phyloP scores from a whole-genome alignment of 1,139 yeast genomes.

The Candida neerlandica region DNA sequence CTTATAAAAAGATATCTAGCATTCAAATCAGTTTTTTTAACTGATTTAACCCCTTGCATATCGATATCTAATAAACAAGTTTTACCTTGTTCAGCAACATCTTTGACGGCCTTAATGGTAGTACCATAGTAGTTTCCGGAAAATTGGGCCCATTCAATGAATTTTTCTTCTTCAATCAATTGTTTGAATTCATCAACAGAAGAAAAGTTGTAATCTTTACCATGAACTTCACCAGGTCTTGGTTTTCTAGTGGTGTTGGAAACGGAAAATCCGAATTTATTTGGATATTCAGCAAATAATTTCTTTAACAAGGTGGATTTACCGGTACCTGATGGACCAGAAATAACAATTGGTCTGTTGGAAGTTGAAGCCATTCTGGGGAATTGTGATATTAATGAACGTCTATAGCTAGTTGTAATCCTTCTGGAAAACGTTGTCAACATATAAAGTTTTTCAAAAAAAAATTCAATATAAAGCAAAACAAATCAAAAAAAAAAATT shows the following conservation, averaged over 20 bases:
- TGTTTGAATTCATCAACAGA: constrained; percentile 77
- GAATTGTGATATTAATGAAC: background rate
- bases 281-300: constrained; percentile 87
- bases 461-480: background rate
- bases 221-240: constrained; percentile 87
- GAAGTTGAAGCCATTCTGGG: background rate
- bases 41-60: constrained; percentile 97
- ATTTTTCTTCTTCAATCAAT: constrained; percentile 71
- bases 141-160: constrained; percentile 97
- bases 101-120: constrained; percentile 78
- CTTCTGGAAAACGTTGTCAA: background rate
- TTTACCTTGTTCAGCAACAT: constrained; percentile 62
- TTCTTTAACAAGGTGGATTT: constrained; percentile 91
- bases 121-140: constrained; percentile 98
- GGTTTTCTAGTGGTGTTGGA: constrained; percentile 94
- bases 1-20: constrained; percentile 87
- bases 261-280: constrained; percentile 87
- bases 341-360: constrained; percentile 81
- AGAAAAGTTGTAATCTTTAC: constrained; percentile 85
- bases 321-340: constrained; percentile 98
- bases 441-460: background rate
- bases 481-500: background rate
- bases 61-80: constrained; percentile 94
- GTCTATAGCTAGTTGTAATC: background rate
- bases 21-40: constrained; percentile 76